Evolutionary conservation across 1,139 yeast genomes (phyloP).

Genomic region (Candida sanyaensis): DNA sequence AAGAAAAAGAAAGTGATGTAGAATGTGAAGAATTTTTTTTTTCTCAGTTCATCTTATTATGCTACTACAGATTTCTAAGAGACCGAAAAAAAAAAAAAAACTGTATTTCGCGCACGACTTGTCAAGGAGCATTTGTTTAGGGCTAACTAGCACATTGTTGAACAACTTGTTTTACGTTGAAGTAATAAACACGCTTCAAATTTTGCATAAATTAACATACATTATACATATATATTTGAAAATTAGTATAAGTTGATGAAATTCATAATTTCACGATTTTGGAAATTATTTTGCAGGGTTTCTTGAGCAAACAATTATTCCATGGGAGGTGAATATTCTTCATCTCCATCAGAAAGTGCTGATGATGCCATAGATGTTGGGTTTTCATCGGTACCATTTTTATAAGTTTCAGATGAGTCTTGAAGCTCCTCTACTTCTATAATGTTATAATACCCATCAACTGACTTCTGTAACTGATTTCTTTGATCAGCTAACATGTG

Average conservation of each 20-base stretch:
- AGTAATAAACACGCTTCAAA: too few relatives aligned
- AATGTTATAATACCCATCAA: conserved; percentile 1
- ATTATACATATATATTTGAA: too few relatives aligned
- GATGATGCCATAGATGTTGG: not conserved
- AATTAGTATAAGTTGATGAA: too few relatives aligned
- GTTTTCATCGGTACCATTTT: not conserved
- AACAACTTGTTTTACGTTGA: not conserved
- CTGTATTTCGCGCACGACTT: not conserved
- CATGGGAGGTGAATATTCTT: not conserved
- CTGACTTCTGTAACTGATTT: conserved; percentile 1
- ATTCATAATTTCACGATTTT: not conserved
- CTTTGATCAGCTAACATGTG: conserved; percentile 3
- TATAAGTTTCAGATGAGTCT: not conserved
- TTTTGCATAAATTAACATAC: too few relatives aligned
- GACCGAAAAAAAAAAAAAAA: not conserved
- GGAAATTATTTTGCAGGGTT: not conserved
- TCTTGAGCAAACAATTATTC: not conserved
- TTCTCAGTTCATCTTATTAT: not conserved
- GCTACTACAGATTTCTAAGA: too few relatives aligned
- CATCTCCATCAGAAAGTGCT: not conserved
- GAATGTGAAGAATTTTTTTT: not conserved
- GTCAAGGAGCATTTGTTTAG: not conserved
- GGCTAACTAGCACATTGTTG: not conserved
- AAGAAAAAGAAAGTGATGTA: not conserved
- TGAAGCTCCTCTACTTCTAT: not conserved